A percentile compares a stretch with the other conserved stretches of the same genome.
Conservation (phyloP, 148 eudicot species). For the Rhododendron ovatum region DNA sequence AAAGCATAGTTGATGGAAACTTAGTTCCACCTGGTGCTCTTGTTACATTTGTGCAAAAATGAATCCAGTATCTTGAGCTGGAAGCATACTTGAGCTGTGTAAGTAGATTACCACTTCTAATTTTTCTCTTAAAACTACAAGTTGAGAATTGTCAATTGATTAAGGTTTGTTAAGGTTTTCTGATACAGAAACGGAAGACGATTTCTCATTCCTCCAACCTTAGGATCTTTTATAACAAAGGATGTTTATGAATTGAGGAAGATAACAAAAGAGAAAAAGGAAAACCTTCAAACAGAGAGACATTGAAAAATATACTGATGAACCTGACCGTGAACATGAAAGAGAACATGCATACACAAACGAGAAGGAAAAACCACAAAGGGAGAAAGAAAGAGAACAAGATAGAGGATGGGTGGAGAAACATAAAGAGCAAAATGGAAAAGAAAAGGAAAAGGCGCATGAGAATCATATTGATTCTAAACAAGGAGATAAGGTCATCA, state of each 20-base stretch:
- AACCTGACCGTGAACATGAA: constrained; percentile 26
- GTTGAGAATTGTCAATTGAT: constrained; percentile 11
- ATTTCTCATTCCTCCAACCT: constrained; percentile 59
- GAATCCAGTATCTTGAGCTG: constrained; percentile 62
- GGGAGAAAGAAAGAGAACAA: constrained; percentile 33
- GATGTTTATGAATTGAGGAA: constrained; percentile 51
- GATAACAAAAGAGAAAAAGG: constrained; percentile 48
- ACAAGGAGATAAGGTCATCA: constrained; percentile 23
- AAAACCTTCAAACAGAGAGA: constrained; percentile 28
- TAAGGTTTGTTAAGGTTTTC: constrained; percentile 12
- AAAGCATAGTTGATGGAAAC: constrained; percentile 53
- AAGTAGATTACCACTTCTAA: constrained; percentile 17
- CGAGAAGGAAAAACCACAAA: constrained; percentile 42
- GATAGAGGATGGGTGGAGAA: constrained; percentile 35
- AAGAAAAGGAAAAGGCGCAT: constrained; percentile 33
- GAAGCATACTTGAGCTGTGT: constrained; percentile 59
- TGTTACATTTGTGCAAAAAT: constrained; percentile 60
- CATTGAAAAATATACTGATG: constrained; percentile 32
- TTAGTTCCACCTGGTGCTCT: constrained; percentile 72
- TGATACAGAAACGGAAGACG: constrained; percentile 51
- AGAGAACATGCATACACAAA: constrained; percentile 26
- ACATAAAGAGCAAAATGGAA: constrained; percentile 30
- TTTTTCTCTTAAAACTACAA: neutral
- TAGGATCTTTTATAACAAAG: constrained; percentile 61
- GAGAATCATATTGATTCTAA: constrained; percentile 26